Conservation (phyloP, 2,329 filamentous ascomycete genomes). For the Sporothrix schenckii region DNA sequence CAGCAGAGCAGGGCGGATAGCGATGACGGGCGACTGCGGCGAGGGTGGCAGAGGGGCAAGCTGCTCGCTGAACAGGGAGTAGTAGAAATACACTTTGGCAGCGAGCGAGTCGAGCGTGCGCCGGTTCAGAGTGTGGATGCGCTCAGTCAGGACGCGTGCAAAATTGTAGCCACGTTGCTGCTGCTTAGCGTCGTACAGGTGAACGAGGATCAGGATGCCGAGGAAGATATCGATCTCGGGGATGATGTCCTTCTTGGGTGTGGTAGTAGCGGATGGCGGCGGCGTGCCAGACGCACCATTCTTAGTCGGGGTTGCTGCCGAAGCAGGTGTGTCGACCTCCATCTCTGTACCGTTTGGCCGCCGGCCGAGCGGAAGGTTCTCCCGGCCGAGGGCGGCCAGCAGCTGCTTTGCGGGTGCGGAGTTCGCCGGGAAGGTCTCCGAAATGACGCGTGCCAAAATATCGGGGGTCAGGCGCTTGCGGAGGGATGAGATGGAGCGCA, state of each 20-base stretch:
- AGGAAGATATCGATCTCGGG: constrained; percentile 90
- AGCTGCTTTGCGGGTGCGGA: constrained; percentile 65
- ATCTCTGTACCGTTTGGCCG: constrained; percentile 64
- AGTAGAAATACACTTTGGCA: constrained; percentile 98
- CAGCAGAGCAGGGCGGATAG: constrained; percentile 82
- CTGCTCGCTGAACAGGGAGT: constrained; percentile 91
- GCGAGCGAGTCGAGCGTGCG: constrained; percentile 91
- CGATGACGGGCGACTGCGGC: constrained; percentile 81
- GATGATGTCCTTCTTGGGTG: constrained; percentile 72
- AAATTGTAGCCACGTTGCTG: constrained; percentile 80
- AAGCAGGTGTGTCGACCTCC: constrained; percentile 66
- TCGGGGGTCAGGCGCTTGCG: constrained; percentile 86
- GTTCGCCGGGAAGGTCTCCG: constrained; percentile 72
- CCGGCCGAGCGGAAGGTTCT: constrained; percentile 64
- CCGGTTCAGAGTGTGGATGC: constrained; percentile 86
- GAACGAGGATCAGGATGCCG: constrained; percentile 82
- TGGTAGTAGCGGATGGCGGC: not conserved
- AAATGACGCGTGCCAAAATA: constrained; percentile 77
- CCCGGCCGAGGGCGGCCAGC: constrained; percentile 68
- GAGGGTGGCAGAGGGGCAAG: constrained; percentile 85
- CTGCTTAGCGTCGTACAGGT: constrained; percentile 83
- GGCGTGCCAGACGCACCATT: constrained; percentile 45
- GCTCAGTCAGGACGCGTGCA: constrained; percentile 79
- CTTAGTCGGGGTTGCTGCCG: constrained; percentile 44
- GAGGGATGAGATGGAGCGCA: constrained; percentile 93